Evolutionary conservation across 805 yeast species (phyloP), one percentile per base, ranked within the genome.

Genomic region (Saccharomycopsis fodiens): DNA sequence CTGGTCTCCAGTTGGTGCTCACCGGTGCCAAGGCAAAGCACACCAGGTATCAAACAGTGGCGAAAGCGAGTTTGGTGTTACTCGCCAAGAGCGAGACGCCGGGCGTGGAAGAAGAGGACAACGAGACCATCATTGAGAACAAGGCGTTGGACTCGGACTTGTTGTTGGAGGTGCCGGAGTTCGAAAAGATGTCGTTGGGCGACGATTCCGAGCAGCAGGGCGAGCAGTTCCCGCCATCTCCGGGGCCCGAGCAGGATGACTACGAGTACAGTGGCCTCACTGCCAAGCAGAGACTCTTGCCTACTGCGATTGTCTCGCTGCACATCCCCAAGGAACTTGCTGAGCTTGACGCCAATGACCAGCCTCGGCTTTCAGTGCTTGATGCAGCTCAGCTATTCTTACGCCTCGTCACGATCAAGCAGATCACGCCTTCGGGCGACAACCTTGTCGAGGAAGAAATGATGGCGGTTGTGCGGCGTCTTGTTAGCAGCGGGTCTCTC

Each of bases 11-110:
- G 41, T 74, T 81, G 52, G 74, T 81, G 0, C 64, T 91, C 39
- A 84, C 97, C 1, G 97, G 97, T 54, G 85, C 93, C 46, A 79
- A 79, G 54, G 96, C 96, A 7, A 82, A 79, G 59, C 72, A 93
- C 58, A 91, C 97, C 3, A 85, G 85, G 60, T 85, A 68, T 60
- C 97, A 91, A 64, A 71, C 72, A 40, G 71, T 68, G 29, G 76
- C 80, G n/a, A 74, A 82, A 21, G 74, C 96, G 0, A 78, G 86
- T 34, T 72, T 91, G 49, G 73, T 89, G 13, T 75, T 87, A 21
- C 63, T 91, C 17, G 97, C 97, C 1, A 73, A 76, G 51, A 69
- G 74, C 2, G 49, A 51, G 25, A 34, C 32, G 40, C 56, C 3
- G 48, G 53, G 27, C 41, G 45, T 16, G 46, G 27, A 27, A 15